Evolutionary conservation across 2,329 filamentous ascomycete genomes (phyloP), one percentile per base, ranked within the genome.

Genomic region (Monosporascus sp.): DNA sequence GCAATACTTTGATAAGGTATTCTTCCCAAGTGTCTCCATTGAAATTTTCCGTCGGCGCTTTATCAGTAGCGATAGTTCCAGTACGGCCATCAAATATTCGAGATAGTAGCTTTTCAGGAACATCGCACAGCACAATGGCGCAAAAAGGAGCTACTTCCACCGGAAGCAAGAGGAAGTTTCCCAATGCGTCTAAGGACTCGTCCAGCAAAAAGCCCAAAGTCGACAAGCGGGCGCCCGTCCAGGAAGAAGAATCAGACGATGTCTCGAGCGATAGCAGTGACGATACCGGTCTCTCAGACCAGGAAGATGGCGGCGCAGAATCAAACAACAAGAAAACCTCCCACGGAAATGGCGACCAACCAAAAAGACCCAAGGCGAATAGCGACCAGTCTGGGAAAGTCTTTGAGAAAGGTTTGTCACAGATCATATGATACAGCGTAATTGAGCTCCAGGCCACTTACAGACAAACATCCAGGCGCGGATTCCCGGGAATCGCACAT

Each of bases 401-500:
- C 7, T 72, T 73, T 50, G 74, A 79, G 60, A 70, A 66, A 64
- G 68, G 73, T 76, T 62, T 52, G 72, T 65, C 8, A 39, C 39
- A 48, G 27, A 18, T 11, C 11, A 35, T 1, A 14, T 35, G 27
- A 22, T n/a, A 46, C 43, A 3, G 11, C 25, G 22, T 17, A 31
- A 5, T 46, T 25, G 24, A 27, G 14, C 24, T 46, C n/a, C 43
- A 25, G 43, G 38, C 9, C 17, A 37, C 43, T 39, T 54, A 38
- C n/a, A 31, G 58, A 31, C 58, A 61, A 50, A 65, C 44, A 51
- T 50, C 55, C 55, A 84, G 85, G 72, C 49, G 75, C 83, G 70
- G 89, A 79, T 54, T 90, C 89, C 8, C 87, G 86, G 67, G 94
- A 99, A 78, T 85, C 91, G 22, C 94, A 97, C 70, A 85, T 86